These are phyloP conservation scores for Neurospora africana DNA, from an alignment of 495 filamentous ascomycete genomes.

Conservation along the genomic window DNA sequence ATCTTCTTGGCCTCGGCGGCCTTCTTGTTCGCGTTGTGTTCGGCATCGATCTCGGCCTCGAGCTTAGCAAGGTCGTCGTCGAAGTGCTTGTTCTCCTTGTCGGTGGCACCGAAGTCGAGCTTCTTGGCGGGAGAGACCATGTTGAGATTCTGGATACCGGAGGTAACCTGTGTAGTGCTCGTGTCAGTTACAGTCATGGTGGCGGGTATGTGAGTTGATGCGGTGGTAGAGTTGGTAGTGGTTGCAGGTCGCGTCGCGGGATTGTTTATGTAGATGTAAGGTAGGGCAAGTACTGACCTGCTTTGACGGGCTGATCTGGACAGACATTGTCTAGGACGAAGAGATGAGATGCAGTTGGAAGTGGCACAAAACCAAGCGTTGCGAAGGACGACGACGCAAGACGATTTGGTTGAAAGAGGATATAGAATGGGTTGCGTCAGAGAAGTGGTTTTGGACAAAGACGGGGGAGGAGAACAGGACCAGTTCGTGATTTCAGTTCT, in stretches of 20 bases:
- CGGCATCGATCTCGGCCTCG: conserved; percentile 43
- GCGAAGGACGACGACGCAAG: not conserved
- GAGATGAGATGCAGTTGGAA: not conserved
- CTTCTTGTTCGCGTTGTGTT: conserved; percentile 38
- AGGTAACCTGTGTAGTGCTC: conserved; percentile 54
- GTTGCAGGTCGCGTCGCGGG: not conserved
- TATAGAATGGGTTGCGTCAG: not conserved
- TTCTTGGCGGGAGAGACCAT: conserved; percentile 93
- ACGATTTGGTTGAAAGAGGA: not conserved
- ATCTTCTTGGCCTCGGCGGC: conserved; percentile 40
- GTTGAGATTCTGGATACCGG: conserved; percentile 76
- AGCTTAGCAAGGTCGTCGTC: conserved; percentile 46
- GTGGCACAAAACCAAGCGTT: conserved; percentile 3
- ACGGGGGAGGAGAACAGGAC: not conserved
- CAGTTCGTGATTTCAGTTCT: conserved; percentile 8
- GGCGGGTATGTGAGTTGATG: conserved; percentile 4
- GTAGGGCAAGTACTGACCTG: conserved; percentile 44
- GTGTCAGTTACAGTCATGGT: conserved; percentile 25
- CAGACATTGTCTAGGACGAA: conserved; percentile 44
- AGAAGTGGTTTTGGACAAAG: conserved; percentile 7
- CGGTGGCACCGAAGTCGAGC: conserved; percentile 56
- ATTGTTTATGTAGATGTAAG: conserved; percentile 1
- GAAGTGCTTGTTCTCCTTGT: conserved; percentile 76
- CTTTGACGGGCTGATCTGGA: conserved; percentile 75
- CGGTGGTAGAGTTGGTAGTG: not conserved